Conservation (phyloP, 2,329 filamentous ascomycete species). For the Diaporthe caulivora region DNA sequence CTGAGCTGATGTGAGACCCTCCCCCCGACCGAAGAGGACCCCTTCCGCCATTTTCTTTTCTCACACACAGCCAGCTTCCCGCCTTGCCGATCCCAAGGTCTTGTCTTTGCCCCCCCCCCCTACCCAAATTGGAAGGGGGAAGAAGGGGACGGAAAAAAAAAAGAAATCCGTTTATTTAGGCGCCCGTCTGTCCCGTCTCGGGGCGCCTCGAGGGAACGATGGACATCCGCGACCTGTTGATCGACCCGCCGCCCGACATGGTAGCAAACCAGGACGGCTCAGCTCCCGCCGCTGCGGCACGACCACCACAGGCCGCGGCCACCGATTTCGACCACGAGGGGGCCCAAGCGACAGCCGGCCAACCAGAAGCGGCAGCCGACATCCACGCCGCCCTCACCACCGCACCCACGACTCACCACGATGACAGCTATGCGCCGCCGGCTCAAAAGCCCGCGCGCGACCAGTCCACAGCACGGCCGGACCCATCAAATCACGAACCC, state of each 20-base stretch:
- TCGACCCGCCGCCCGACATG: constrained; percentile 29
- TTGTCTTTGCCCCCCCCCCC: too few relatives aligned
- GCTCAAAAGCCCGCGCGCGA: neutral
- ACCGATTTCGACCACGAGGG: neutral
- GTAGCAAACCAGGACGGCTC: constrained; percentile 23
- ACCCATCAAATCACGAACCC: neutral
- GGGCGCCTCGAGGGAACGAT: constrained; percentile 7
- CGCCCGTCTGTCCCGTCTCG: constrained; percentile 19
- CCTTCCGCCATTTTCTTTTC: constrained; percentile 9
- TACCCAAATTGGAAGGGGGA: neutral
- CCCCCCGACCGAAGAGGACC: neutral
- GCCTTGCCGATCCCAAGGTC: neutral
- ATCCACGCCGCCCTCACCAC: neutral
- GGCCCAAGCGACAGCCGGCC: constrained; percentile 15
- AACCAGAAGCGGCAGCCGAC: constrained; percentile 9
- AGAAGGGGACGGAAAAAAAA: neutral
- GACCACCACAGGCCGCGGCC: neutral
- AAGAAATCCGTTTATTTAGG: constrained; percentile 6
- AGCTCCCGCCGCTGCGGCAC: neutral
- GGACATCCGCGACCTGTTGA: constrained; percentile 27
- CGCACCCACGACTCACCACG: neutral
- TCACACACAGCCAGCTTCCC: neutral
- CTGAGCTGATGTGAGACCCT: constrained; percentile 26
- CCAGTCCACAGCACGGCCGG: neutral
- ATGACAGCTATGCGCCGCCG: neutral